These are phyloP conservation scores for Cercospora sesami DNA, from an alignment of 2,329 filamentous ascomycete species.

Conservation along the genomic window DNA sequence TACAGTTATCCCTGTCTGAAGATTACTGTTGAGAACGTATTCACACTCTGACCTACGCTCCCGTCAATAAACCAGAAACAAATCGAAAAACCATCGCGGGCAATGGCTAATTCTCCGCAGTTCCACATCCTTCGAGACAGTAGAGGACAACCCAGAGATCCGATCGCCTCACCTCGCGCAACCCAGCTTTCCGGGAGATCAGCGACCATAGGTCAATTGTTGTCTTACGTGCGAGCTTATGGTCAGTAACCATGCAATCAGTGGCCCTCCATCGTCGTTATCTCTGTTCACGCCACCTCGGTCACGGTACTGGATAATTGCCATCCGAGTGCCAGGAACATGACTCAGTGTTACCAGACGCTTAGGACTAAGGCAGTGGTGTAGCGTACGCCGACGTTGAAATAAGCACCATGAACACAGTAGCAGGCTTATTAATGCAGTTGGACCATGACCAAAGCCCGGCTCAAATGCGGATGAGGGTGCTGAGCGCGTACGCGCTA, in stretches of 20 bases:
- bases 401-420: neutral
- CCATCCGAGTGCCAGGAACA: neutral
- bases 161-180: neutral
- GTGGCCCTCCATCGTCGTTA: neutral
- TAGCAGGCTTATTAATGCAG: neutral
- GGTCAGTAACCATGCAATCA: neutral
- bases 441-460: neutral
- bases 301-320: neutral
- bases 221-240: neutral
- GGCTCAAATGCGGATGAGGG: neutral
- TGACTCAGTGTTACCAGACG: neutral
- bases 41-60: constrained; percentile 71
- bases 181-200: neutral
- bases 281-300: neutral
- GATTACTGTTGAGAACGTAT: constrained; percentile 76
- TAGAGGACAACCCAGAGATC: neutral
- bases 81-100: neutral
- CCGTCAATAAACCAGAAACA: neutral
- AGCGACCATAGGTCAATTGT: neutral
- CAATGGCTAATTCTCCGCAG: neutral
- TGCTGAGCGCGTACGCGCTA: neutral
- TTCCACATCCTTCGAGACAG: neutral
- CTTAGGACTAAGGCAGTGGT: neutral
- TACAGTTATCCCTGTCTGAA: constrained; percentile 99
- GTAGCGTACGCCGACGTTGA: neutral